phyloP scores from a whole-genome alignment of 2,329 filamentous ascomycete genomes.

The Helminthosporium solani region DNA sequence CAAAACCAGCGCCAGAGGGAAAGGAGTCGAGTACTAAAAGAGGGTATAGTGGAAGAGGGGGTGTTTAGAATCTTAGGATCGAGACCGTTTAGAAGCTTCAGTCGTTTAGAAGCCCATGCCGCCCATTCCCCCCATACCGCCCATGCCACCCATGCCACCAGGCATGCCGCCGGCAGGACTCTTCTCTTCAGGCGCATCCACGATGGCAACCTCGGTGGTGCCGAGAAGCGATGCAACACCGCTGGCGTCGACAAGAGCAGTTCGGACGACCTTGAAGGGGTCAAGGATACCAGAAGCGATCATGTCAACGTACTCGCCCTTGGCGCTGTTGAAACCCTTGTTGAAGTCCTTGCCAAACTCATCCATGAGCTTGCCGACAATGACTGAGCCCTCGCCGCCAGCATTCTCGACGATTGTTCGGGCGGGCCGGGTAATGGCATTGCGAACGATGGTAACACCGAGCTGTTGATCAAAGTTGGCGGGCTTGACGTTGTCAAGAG shows the following conservation, averaged over 20 bases:
- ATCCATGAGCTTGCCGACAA: constrained; percentile 97
- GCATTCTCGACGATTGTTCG: constrained; percentile 97
- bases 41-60: constrained; percentile 34
- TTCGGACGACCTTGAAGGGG: constrained; percentile 98
- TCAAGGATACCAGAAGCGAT: constrained; percentile 95
- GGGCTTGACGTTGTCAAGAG: constrained; percentile 77
- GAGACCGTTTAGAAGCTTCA: constrained; percentile 16
- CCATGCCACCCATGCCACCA: constrained; percentile 62
- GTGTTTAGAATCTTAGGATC: constrained; percentile 31
- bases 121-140: constrained; percentile 55
- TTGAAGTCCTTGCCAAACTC: constrained; percentile 93
- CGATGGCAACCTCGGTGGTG: constrained; percentile 96
- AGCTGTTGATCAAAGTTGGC: constrained; percentile 99
- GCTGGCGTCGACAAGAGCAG: constrained; percentile 88
- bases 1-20: constrained; percentile 30
- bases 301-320: constrained; percentile 99
- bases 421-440: constrained; percentile 92
- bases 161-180: constrained; percentile 45
- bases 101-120: constrained; percentile 62
- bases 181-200: constrained; percentile 95
- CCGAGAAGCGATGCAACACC: constrained; percentile 96
- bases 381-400: constrained; percentile 89
- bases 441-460: constrained; percentile 96
- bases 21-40: constrained; percentile 32
- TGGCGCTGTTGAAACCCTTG: constrained; percentile 95